Evolutionary conservation across 768 basidiomycete species (phyloP).

Genomic region (Asterophora lycoperdoides): DNA sequence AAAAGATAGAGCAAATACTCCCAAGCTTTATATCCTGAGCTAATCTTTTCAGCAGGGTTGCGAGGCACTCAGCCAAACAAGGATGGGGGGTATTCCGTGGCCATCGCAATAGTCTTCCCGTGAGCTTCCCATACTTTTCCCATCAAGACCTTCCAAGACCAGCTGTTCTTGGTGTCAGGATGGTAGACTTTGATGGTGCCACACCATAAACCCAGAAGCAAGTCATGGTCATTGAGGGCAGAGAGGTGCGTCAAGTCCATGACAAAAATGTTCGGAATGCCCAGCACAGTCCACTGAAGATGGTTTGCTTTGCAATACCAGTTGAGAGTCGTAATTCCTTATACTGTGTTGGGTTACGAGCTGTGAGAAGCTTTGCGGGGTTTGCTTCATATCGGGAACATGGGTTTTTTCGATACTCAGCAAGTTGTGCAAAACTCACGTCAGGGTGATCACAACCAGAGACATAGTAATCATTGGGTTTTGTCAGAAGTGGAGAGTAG

Average conservation of each 20-base stretch:
- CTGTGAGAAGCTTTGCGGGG: too few relatives aligned
- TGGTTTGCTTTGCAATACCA: constrained; percentile 31
- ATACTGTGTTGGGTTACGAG: constrained; percentile 5
- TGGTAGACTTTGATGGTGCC: constrained; percentile 24
- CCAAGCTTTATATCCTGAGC: too few relatives aligned
- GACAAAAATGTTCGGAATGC: too few relatives aligned
- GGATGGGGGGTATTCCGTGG: constrained; percentile 6
- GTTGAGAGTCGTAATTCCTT: constrained; percentile 22
- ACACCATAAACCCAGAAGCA: constrained; percentile 33
- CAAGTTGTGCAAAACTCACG: constrained; percentile 13
- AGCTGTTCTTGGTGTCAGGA: constrained; percentile 2
- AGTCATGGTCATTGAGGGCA: too few relatives aligned
- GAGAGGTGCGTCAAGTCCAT: too few relatives aligned
- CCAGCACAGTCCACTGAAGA: constrained; percentile 34
- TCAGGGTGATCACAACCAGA: constrained; percentile 24
- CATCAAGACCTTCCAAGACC: constrained; percentile 7
- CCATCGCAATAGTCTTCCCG: constrained; percentile 4
- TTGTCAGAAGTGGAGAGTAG: constrained; percentile 29
- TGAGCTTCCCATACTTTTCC: too few relatives aligned
- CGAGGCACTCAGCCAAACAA: too few relatives aligned
- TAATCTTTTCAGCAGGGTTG: too few relatives aligned
- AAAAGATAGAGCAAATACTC: too few relatives aligned
- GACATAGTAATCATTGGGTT: constrained; percentile 23
- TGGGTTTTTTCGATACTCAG: neutral
- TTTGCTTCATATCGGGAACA: constrained; percentile 3